Evolutionary conservation across 768 basidiomycete species (phyloP).

Genomic region (Mycena olivaceomarginata): DNA sequence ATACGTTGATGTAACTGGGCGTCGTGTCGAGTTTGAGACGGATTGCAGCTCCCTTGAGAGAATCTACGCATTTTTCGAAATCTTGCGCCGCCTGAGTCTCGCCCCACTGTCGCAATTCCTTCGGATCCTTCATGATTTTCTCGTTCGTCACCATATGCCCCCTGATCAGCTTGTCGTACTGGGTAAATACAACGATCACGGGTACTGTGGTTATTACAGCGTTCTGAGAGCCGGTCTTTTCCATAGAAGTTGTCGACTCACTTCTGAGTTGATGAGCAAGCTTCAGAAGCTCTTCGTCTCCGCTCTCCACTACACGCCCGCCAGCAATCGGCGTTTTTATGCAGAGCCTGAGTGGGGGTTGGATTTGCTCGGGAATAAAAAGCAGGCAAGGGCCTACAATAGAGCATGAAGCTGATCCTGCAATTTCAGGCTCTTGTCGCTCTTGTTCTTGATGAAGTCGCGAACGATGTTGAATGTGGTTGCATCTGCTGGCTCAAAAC

Average conservation of each 20-base stretch:
- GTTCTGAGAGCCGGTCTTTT: not conserved
- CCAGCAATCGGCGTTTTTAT: not conserved
- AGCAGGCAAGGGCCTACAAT: conserved; percentile 42
- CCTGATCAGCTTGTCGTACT: conserved; percentile 50
- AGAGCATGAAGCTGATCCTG: conserved; percentile 55
- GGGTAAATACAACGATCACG: conserved; percentile 57
- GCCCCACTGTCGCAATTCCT: not conserved
- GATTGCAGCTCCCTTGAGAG: not conserved
- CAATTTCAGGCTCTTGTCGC: conserved; percentile 35
- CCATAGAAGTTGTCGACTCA: not conserved
- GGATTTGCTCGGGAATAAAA: not conserved
- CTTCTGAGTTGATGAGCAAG: conserved; percentile 45
- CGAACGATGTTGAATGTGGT: conserved; percentile 49
- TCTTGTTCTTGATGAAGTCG: conserved; percentile 48
- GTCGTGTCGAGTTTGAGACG: not conserved
- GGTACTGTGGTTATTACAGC: conserved; percentile 47
- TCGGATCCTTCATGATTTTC: not conserved
- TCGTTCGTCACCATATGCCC: not conserved
- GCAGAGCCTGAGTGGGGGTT: not conserved
- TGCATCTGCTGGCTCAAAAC: conserved; percentile 53
- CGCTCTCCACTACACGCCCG: conserved; percentile 47
- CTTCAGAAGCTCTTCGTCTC: conserved; percentile 51
- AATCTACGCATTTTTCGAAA: conserved; percentile 5
- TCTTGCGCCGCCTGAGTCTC: not conserved
- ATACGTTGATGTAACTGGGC: not conserved